A percentile compares a stretch with the other conserved stretches of the same genome.
Conservation (phyloP, 176 grass and related monocot species). For the Triticum turgidum region DNA sequence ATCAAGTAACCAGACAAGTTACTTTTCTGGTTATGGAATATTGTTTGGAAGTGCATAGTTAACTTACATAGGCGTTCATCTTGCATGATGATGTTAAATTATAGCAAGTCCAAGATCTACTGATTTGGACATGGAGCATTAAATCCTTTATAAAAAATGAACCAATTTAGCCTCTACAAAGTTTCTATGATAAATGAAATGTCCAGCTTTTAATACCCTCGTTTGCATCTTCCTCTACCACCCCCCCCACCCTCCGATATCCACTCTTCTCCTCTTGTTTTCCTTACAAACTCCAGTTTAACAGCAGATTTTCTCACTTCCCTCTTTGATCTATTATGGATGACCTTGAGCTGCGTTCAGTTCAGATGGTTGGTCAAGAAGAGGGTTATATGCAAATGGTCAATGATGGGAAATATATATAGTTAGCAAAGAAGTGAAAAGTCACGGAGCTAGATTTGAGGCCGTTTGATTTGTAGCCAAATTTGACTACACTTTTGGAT, state of each 20-base stretch:
- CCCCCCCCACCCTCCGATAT: neutral
- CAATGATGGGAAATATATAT: neutral
- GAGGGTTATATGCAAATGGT: no score
- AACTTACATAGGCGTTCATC: neutral
- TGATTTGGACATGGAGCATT: slow-evolving; percentile 6
- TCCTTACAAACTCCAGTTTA: neutral
- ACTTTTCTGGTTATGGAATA: neutral
- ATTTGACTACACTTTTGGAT: slow-evolving; percentile 14
- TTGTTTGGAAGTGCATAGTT: neutral
- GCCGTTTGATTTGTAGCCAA: neutral
- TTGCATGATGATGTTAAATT: slow-evolving; percentile 12
- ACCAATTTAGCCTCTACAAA: neutral
- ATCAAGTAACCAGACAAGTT: neutral
- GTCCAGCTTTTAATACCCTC: neutral
- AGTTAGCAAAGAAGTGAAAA: slow-evolving; percentile 7
- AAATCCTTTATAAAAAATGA: neutral
- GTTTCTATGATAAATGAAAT: neutral
- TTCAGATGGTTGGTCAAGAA: no score
- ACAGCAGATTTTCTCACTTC: no score
- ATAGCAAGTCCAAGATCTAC: neutral
- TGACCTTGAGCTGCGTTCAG: no score
- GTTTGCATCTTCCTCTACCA: neutral
- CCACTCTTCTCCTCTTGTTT: neutral
- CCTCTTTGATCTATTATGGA: no score
- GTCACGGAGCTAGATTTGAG: neutral